phyloP scores from a whole-genome alignment of 208 protist species.

The Trypanosoma caninum region DNA sequence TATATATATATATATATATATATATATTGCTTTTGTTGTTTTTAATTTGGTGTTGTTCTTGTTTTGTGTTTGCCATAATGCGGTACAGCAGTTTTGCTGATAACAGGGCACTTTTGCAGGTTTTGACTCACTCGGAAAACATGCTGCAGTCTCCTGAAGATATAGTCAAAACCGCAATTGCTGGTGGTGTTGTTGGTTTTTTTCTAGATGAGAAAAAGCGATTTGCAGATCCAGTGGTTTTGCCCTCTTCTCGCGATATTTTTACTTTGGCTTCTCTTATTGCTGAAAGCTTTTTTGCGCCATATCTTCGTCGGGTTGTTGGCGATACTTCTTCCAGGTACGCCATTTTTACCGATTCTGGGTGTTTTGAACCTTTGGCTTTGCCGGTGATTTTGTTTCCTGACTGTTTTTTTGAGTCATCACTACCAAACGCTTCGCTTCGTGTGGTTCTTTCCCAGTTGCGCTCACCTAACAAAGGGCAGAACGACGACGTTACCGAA shows the following conservation, averaged over 20 bases:
- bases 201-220: constrained; percentile 32
- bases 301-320: constrained; percentile 38
- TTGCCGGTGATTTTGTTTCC: constrained; percentile 63
- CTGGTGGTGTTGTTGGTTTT: constrained; percentile 52
- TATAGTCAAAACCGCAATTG: constrained; percentile 51
- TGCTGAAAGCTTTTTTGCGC: constrained; percentile 56
- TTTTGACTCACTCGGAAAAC: constrained; percentile 49
- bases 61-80: too few species aligned
- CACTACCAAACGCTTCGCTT: constrained; percentile 6
- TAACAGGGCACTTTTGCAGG: constrained; percentile 62
- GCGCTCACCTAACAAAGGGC: neutral
- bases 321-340: constrained; percentile 21
- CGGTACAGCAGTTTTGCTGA: constrained; percentile 31
- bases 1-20: neutral
- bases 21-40: neutral
- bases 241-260: constrained; percentile 64
- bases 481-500: neutral
- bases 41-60: neutral
- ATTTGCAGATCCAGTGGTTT: constrained; percentile 22
- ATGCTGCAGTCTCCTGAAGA: constrained; percentile 32
- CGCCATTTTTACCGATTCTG: constrained; percentile 36
- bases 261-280: constrained; percentile 36
- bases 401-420: constrained; percentile 54
- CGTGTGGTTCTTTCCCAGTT: neutral
- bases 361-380: constrained; percentile 48